Conservation (phyloP, 176 grass and related monocot species). For the Hsuehochloa calcarea region DNA sequence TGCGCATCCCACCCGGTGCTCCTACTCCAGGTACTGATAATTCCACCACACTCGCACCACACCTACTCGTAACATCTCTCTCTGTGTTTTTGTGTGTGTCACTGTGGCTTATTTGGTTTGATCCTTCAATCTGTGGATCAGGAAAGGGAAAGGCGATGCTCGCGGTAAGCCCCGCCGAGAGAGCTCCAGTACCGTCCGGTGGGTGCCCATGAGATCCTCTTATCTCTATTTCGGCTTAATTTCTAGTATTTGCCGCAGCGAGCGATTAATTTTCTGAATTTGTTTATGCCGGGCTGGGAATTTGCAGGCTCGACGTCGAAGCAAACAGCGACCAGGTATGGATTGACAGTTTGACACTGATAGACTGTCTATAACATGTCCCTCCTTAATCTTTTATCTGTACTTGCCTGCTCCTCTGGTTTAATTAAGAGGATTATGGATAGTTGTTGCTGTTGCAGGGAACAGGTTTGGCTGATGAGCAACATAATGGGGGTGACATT, state of each 20-base stretch:
- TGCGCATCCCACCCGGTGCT: background rate
- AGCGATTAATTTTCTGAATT: background rate
- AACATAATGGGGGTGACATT: slow-evolving; percentile 10
- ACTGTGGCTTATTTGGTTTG: background rate
- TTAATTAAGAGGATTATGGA: background rate
- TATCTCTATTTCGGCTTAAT: background rate
- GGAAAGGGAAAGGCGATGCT: background rate
- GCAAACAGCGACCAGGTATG: slow-evolving; percentile 17
- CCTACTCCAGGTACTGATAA: slow-evolving; percentile 22
- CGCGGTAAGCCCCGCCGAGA: background rate
- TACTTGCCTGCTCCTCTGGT: background rate
- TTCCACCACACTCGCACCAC: background rate
- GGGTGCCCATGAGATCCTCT: background rate
- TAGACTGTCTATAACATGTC: too few relatives aligned
- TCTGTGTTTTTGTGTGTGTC: background rate
- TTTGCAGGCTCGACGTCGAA: slow-evolving; percentile 2
- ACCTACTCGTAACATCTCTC: background rate
- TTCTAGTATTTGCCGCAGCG: background rate
- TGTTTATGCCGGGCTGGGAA: background rate
- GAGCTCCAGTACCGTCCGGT: background rate
- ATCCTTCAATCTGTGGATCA: background rate
- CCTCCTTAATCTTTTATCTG: too few relatives aligned
- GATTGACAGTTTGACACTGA: background rate
- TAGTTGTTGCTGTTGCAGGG: slow-evolving; percentile 5
- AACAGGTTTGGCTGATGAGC: background rate